Conservation (phyloP, 148 eudicot species). For the Cornus florida region DNA sequence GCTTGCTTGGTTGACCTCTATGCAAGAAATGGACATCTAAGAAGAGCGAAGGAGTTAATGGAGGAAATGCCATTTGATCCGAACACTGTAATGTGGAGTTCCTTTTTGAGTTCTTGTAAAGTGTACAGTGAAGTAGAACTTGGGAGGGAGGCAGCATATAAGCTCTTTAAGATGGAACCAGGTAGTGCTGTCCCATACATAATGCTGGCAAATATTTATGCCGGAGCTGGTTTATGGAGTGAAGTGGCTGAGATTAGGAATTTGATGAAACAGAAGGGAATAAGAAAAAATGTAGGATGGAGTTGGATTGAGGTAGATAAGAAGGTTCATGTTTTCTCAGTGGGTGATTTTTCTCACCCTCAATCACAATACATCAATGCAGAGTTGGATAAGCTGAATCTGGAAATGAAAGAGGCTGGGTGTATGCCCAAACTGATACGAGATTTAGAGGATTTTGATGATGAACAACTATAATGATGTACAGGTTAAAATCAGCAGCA, state of each 20-base stretch:
- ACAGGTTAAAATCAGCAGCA: too few relatives aligned
- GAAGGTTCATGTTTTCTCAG: constrained; percentile 14
- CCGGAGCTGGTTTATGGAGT: constrained; percentile 44
- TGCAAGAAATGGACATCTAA: constrained; percentile 42
- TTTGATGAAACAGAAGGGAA: constrained; percentile 29
- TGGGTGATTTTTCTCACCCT: constrained; percentile 4
- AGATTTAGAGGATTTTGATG: neutral
- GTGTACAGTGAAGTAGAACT: constrained; percentile 37
- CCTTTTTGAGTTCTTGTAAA: constrained; percentile 45
- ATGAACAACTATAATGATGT: neutral
- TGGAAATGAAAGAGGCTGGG: neutral
- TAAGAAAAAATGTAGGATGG: constrained; percentile 28
- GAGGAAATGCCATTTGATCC: constrained; percentile 45
- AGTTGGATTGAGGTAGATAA: constrained; percentile 34
- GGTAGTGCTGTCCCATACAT: constrained; percentile 28
- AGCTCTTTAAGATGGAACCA: constrained; percentile 33
- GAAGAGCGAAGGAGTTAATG: constrained; percentile 32
- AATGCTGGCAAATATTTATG: constrained; percentile 32
- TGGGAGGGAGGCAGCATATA: constrained; percentile 30
- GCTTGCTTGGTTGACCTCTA: constrained; percentile 47
- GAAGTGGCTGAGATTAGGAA: constrained; percentile 29
- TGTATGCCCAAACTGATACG: neutral
- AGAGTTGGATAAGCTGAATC: neutral
- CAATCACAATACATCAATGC: neutral
- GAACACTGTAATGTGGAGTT: constrained; percentile 40